Evolutionary conservation across 345 rosid species (phyloP), one percentile per base, ranked within the genome.

Genomic region (Angophora floribunda): DNA sequence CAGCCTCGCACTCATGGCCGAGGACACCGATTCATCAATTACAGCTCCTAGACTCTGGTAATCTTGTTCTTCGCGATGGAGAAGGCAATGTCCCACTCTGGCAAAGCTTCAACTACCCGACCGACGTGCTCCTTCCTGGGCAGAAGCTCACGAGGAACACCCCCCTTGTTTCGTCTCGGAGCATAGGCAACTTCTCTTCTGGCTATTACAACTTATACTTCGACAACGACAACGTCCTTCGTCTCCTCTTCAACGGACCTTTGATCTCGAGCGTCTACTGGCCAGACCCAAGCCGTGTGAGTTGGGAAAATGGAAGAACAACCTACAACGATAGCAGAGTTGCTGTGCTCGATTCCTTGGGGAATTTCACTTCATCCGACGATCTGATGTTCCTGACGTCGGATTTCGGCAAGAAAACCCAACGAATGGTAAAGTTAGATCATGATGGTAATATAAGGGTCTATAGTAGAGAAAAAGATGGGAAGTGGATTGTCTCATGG

Each of bases 51-150:
- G 61, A 55, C 85, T 85, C 79, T 15, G 92, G 95, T 7, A 92
- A 92, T 85, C 93, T 92, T 22, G 86, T 89, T 49, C 61, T 91
- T 50, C 28, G 44, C 3, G n/a, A 80, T 51, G 1, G 4, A 3
- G 50, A 78, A 8, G 88, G 85, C 21, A 16, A 1, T 12, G 16
- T 45, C 19, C 22, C 90, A n/a, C 8, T 55, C 12, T 91, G 93
- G 94, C 92, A 91, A 85, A 91, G 93, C 89, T 91, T 90, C 82
- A 90, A 92, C 78, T 88, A 70, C 26, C 93, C 91, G 5, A 92
- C 91, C 4, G 90, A 92, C 47, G 91, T 93, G 11, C 92, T 92
- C 75, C 92, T 91, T 87, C 93, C 93, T 24, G 52, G 44, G 4
- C 94, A 92, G 41, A 59, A 36, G 24, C 59, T 53, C 59, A 53